Base-by-base conservation (phyloP, 2,329 filamentous ascomycete species). In the Fusarium torreyae region DNA sequence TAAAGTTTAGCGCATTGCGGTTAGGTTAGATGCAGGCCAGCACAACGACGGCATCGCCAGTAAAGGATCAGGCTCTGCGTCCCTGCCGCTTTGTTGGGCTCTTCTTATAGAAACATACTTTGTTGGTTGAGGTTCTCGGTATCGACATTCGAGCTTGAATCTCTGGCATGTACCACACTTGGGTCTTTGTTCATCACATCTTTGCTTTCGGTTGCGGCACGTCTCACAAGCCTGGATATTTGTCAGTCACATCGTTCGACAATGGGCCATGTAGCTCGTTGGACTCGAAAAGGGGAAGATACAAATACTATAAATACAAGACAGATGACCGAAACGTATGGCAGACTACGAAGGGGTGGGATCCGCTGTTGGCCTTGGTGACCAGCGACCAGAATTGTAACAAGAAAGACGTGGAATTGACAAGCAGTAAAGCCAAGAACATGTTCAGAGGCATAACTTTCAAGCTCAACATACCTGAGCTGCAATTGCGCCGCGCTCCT, bases 121-220 rank as follows among this genome's bases (percentile, higher is more conserved):
- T 54, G 88, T 90, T 36, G 87, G 87, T 70, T 85, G 84, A 26
- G 87, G 86, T 68, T 89, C 87, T 69, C 87, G 81, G 74, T 91
- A 91, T 66, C 82, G 81, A 75, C 89, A 91, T 39, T 87, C 84
- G 64, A 88, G 81, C 71, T 85, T 83, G 72, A 88, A 84, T 65
- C 85, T 83, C 62, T 84, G 80, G 76, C 88, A 91, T 17, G 86
- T 85, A 57, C 85, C 81, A 75, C 89, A 91, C 76, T 87, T 88
- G 18, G 88, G 88, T 57, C 87, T 81, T 72, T 84, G 81, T 75
- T 91, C 88, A 75, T 90, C 88, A 77, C 89, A 91, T 80, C 86
- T 88, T 69, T 89, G 88, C 77, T 91, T 91, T 69, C 88, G 86
- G 51, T 76, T 79, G 49, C 87, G 84, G 76, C 87, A 89, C 31